Evolutionary conservation across 2,329 filamentous ascomycete species (phyloP), one percentile per base, ranked within the genome.

Genomic region (Arthroderma uncinatum): DNA sequence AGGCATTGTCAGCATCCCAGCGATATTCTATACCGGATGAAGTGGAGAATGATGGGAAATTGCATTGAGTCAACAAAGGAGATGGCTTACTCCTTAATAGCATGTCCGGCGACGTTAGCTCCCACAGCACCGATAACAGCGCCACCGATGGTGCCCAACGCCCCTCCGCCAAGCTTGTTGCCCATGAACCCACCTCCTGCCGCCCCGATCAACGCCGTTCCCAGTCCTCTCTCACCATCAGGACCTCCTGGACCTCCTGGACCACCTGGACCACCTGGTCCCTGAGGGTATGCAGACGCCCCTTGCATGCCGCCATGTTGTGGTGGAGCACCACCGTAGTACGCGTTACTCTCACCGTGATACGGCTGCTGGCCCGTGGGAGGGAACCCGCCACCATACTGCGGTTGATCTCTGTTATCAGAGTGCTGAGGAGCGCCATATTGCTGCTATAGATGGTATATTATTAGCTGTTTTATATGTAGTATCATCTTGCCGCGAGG

Each of bases 101-200:
- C 58, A 40, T 63, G 54, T 10, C 58, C 65, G 21, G 63, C 63
- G 44, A 64, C 59, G 47, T 67, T 68, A 58, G 67, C 64, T 47
- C 69, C 68, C 9, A 65, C 63, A 12, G 67, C 68, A 36, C 71
- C 71, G 25, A 66, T 60, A 36, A 71, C 58, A 19, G 66, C 65
- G 40, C 70, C 71, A 5, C 67, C 71, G 1, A 68, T 60, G 0
- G 66, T 68, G 1, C 66, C 67, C 34, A 73, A 47, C 6, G 64
- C 40, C 5, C 68, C 70, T 12, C 67, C 68, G 2, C 68, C 69
- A n/a, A 71, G 50, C 50, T 71, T 69, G 47, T 71, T 66, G 6
- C 68, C 69, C 1, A 68, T 44, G 52, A 70, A 65, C 1, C 68
- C 71, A 52, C 72, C 72, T 2, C 67, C 70, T 0, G 69, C 69